Conservation (phyloP, 768 basidiomycete species). For the Lanmaoa rubissima region DNA sequence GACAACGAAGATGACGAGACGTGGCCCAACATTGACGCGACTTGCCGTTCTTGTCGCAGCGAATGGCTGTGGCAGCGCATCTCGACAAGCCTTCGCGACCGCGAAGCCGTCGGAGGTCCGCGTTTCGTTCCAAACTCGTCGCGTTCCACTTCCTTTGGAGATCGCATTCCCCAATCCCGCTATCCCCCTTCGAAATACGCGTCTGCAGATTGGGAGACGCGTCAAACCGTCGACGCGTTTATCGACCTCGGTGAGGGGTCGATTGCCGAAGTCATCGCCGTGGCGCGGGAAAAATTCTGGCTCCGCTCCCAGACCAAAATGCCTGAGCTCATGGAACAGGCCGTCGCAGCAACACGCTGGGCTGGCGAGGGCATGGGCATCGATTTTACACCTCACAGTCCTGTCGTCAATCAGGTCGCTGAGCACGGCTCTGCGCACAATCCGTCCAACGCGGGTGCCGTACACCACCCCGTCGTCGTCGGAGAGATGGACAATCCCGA, state of each 20-base stretch:
- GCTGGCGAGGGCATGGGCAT: constrained; percentile 36
- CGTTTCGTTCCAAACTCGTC: constrained; percentile 27
- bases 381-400: constrained; percentile 26
- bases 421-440: constrained; percentile 12
- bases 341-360: constrained; percentile 57
- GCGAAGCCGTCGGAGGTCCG: constrained; percentile 55
- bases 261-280: constrained; percentile 54
- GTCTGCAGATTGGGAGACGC: constrained; percentile 61
- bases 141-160: constrained; percentile 11
- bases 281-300: constrained; percentile 74
- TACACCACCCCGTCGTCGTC: constrained; percentile 1
- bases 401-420: constrained; percentile 4
- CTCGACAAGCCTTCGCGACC: constrained; percentile 45
- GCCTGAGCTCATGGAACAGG: constrained; percentile 63
- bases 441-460: constrained; percentile 2
- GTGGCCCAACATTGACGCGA: constrained; percentile 63
- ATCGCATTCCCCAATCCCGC: constrained; percentile 19
- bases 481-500: constrained; percentile 17
- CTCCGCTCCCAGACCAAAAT: constrained; percentile 62
- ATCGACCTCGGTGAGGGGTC: constrained; percentile 71
- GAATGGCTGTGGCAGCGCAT: constrained; percentile 67
- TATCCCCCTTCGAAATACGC: constrained; percentile 29
- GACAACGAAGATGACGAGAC: constrained; percentile 75
- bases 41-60: constrained; percentile 62
- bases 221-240: constrained; percentile 67